Evolutionary conservation across 129 eudicot species (phyloP).

Genomic region (Rutidosis leptorrhynchoides): DNA sequence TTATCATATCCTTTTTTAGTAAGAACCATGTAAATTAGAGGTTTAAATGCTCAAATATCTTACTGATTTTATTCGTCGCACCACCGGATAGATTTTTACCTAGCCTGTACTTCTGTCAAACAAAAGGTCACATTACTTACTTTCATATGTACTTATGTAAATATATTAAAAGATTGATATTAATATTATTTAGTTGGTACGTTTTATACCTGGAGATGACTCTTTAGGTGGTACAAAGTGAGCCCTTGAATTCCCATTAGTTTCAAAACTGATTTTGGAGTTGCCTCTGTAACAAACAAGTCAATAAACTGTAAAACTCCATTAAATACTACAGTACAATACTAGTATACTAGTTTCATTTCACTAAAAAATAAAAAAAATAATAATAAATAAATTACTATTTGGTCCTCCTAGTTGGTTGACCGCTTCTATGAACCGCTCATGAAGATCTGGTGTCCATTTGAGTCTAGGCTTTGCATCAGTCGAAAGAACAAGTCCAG

Average conservation of each 20-base stretch:
- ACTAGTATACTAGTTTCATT: neutral
- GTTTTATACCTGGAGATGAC: conserved; percentile 84
- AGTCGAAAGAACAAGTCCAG: conserved; percentile 85
- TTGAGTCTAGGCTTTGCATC: conserved; percentile 97
- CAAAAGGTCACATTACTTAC: conserved; percentile 22
- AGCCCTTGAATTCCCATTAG: conserved; percentile 96
- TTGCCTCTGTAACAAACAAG: conserved; percentile 66
- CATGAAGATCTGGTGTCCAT: conserved; percentile 95
- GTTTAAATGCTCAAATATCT: conserved; percentile 15
- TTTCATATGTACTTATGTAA: too few species aligned
- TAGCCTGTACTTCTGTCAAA: conserved; percentile 81
- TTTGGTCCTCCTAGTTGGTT: conserved; percentile 97
- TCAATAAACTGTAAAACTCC: conserved; percentile 9
- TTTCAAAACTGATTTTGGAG: conserved; percentile 93
- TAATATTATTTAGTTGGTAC: too few species aligned
- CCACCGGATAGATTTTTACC: conserved; percentile 69
- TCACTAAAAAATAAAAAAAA: neutral
- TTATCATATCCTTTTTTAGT: neutral
- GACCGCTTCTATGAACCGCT: conserved; percentile 84
- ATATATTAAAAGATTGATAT: too few species aligned
- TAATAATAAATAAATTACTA: conserved; percentile 51
- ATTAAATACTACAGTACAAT: neutral
- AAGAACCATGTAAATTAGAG: neutral
- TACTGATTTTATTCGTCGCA: conserved; percentile 58
- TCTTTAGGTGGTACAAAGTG: conserved; percentile 88